phyloP scores from a whole-genome alignment of 768 basidiomycete genomes.

The Kwoniella mangroviensis region DNA sequence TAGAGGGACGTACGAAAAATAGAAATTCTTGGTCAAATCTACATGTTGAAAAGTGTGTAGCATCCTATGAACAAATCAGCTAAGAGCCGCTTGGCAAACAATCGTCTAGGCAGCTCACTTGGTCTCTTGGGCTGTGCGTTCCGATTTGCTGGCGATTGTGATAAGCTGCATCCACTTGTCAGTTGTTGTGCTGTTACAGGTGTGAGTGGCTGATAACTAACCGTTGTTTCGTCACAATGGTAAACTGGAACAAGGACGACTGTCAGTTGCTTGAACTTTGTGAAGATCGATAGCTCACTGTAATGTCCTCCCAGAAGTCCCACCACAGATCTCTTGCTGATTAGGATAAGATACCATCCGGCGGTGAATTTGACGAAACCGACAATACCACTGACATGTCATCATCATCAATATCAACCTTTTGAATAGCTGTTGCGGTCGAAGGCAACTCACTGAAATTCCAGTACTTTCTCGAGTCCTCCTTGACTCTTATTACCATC shows the following conservation, averaged over 20 bases:
- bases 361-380: constrained; percentile 94
- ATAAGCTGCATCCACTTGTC: constrained; percentile 58
- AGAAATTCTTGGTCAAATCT: constrained; percentile 98
- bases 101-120: constrained; percentile 52
- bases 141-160: constrained; percentile 77
- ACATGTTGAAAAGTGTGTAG: constrained; percentile 93
- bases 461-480: constrained; percentile 75
- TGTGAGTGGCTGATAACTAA: constrained; percentile 59
- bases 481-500: constrained; percentile 90
- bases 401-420: constrained; percentile 1
- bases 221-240: constrained; percentile 89
- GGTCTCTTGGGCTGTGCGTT: constrained; percentile 86
- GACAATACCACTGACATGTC: constrained; percentile 50
- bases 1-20: constrained; percentile 73
- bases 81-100: background rate
- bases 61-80: constrained; percentile 60
- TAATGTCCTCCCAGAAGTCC: constrained; percentile 94
- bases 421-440: background rate
- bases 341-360: constrained; percentile 92
- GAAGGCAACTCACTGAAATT: constrained; percentile 73
- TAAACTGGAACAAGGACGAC: constrained; percentile 63
- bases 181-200: too few species aligned
- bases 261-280: constrained; percentile 16
- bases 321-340: constrained; percentile 87
- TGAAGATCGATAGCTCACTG: constrained; percentile 43